Conservation (phyloP, 2,329 filamentous ascomycete genomes). For the Monilinia laxa region DNA sequence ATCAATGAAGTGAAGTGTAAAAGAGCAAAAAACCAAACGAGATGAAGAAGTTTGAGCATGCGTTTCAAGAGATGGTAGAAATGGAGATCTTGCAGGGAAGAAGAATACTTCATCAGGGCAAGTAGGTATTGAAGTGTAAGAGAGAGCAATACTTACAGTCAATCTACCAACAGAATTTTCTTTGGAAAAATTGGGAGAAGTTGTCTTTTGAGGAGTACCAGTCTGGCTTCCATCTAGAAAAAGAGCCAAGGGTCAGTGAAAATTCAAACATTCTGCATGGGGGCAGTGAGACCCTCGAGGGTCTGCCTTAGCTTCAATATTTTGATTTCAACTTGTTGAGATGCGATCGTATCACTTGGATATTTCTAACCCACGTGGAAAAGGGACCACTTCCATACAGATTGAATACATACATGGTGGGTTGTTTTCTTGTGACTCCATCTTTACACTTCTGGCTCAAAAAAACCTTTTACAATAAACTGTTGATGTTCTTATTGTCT, state of each 20-base stretch:
- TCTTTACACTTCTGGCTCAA: not conserved
- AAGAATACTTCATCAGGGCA: not conserved
- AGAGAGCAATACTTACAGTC: constrained; percentile 5
- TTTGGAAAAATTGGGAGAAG: not conserved
- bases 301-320: not conserved
- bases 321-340: not conserved
- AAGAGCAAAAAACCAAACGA: too few species aligned
- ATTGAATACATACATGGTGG: not conserved
- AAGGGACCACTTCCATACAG: too few species aligned
- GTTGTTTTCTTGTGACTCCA: constrained; percentile 4
- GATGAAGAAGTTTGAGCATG: not conserved
- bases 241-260: not conserved
- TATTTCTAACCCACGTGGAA: not conserved
- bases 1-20: not conserved
- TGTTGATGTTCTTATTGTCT: not conserved
- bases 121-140: not conserved
- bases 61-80: not conserved
- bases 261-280: not conserved
- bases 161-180: constrained; percentile 1
- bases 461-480: not conserved
- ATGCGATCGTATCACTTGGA: not conserved
- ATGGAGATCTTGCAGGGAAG: not conserved
- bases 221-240: constrained; percentile 12
- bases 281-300: not conserved
- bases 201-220: constrained; percentile 7